Evolutionary conservation across 2,329 filamentous ascomycete species (phyloP).

Genomic region (Phyllosticta citriasiana): DNA sequence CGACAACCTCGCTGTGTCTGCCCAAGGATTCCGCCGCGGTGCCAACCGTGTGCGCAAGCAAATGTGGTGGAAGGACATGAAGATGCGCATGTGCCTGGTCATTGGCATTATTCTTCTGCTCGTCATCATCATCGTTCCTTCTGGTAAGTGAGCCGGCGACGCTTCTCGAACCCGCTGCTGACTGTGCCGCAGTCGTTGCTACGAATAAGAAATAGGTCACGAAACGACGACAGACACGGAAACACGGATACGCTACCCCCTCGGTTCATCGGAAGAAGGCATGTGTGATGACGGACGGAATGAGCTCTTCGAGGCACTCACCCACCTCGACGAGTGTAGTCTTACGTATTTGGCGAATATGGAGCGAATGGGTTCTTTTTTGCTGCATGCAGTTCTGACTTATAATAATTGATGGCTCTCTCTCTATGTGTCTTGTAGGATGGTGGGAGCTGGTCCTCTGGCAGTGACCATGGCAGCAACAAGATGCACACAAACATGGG

Average conservation of each 20-base stretch:
- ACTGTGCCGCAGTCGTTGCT: conserved; percentile 13
- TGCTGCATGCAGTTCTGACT: conserved; percentile 10
- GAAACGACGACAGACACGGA: conserved; percentile 1
- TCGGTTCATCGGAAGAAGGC: conserved; percentile 1
- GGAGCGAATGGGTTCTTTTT: conserved; percentile 11
- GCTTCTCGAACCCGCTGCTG: conserved; percentile 8
- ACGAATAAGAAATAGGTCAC: conserved; percentile 10
- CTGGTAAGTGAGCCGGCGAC: conserved; percentile 50
- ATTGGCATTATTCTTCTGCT: conserved; percentile 84
- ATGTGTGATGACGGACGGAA: conserved; percentile 11
- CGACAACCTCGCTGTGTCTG: conserved; percentile 81
- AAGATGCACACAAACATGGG: background rate
- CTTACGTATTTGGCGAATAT: conserved; percentile 11
- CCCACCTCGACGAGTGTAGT: conserved; percentile 8
- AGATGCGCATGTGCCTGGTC: conserved; percentile 97
- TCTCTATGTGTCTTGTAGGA: background rate
- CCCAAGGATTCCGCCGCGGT: conserved; percentile 89
- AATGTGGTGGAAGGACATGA: conserved; percentile 99
- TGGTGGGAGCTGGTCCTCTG: background rate
- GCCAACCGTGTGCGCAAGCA: conserved; percentile 87
- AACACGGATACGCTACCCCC: conserved; percentile 5
- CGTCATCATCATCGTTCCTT: conserved; percentile 86
- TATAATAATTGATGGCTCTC: conserved; percentile 12
- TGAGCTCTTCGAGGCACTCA: conserved; percentile 2
- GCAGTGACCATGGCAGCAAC: background rate